Evolutionary conservation across 129 eudicot species (phyloP), one percentile per base, ranked within the genome.

Genomic region (Centrapalus pauciflorus): DNA sequence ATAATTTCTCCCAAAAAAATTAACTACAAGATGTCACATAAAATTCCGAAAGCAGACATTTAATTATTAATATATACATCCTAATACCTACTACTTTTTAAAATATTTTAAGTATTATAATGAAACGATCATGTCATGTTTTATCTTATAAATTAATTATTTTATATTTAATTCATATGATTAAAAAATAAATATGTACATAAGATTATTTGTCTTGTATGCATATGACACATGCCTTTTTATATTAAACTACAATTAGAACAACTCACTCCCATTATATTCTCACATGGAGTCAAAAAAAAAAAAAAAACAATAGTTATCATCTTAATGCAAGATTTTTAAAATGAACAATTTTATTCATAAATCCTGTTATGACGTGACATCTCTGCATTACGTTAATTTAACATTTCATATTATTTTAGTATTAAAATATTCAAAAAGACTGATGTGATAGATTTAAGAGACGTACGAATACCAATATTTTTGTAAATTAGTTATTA

Each of bases 271-370:
- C 64, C 40, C 16, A 55, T 73, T 54, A 63, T 35, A n/a, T 17
- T 73, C 32, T 73, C 77, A 73, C 77, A 52, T 72, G 77, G 77
- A 72, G 5, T 72, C 48, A 4, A n/a, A n/a, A n/a, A n/a, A n/a
- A n/a, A n/a, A n/a, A n/a, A n/a, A n/a, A n/a, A n/a, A n/a, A n/a
- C n/a, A n/a, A n/a, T n/a, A n/a, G n/a, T n/a, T n/a, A n/a, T n/a
- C n/a, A n/a, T n/a, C n/a, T n/a, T n/a, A n/a, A n/a, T n/a, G n/a
- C n/a, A n/a, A n/a, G n/a, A n/a, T n/a, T n/a, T n/a, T n/a, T n/a
- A n/a, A n/a, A n/a, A n/a, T n/a, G n/a, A n/a, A n/a, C n/a, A n/a
- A n/a, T n/a, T n/a, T n/a, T n/a, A n/a, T n/a, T n/a, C n/a, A n/a
- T n/a, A n/a, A n/a, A n/a, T n/a, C n/a, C n/a, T n/a, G n/a, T n/a